Evolutionary conservation across 768 basidiomycete genomes (phyloP).

Genomic region (Russula earlei): DNA sequence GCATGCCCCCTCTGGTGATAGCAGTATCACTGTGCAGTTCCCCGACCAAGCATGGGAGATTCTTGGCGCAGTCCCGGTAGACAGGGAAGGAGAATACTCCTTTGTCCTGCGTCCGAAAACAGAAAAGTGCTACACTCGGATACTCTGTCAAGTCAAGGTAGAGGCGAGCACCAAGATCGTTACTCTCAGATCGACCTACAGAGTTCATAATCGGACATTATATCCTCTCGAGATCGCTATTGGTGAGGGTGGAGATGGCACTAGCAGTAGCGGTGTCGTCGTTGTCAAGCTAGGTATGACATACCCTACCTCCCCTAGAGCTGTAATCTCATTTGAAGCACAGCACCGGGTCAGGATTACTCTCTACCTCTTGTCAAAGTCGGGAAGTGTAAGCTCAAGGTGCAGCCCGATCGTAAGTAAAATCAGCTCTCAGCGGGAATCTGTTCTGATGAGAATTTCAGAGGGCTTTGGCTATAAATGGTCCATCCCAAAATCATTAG

Average conservation of each 20-base stretch:
- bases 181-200: conserved; percentile 86
- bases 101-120: conserved; percentile 77
- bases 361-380: conserved; percentile 87
- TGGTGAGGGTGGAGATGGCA: conserved; percentile 77
- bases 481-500: conserved; percentile 82
- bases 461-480: conserved; percentile 96
- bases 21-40: conserved; percentile 79
- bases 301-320: background rate
- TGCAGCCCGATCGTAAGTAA: conserved; percentile 86
- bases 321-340: background rate
- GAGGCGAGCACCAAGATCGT: conserved; percentile 91
- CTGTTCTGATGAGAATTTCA: conserved; percentile 25
- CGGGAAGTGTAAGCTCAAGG: conserved; percentile 64
- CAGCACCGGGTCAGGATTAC: conserved; percentile 79
- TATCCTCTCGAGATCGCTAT: conserved; percentile 89
- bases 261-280: conserved; percentile 66
- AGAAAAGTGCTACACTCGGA: conserved; percentile 64
- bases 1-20: conserved; percentile 53
- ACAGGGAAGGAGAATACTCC: conserved; percentile 85
- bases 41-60: conserved; percentile 85
- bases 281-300: conserved; percentile 55
- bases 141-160: conserved; percentile 84
- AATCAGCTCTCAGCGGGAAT: background rate
- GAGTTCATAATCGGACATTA: conserved; percentile 82
- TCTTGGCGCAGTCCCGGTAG: conserved; percentile 80